Evolutionary conservation across 2,329 filamentous ascomycete species (phyloP).

Genomic region (Huntiella moniliformis): DNA sequence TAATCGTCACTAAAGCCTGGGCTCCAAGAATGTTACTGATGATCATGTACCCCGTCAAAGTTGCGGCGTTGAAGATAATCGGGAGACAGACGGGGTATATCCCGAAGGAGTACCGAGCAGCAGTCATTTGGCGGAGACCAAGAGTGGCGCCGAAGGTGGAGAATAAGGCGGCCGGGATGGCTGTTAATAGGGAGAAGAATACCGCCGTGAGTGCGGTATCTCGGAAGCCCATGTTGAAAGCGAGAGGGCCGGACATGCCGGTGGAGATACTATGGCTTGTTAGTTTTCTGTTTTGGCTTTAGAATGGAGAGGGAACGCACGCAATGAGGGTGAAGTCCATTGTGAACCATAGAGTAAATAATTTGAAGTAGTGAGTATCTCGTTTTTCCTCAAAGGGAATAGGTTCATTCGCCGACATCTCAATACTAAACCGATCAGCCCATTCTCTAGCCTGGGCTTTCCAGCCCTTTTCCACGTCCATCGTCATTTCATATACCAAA

Average conservation of each 20-base stretch:
- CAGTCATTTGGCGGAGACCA: conserved; percentile 29
- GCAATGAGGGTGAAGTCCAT: conserved; percentile 18
- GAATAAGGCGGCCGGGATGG: conserved; percentile 22
- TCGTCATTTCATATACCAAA: no score
- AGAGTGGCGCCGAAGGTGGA: conserved; percentile 25
- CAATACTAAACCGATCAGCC: conserved; percentile 12
- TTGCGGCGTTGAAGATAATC: conserved; percentile 26
- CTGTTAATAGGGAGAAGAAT: conserved; percentile 27
- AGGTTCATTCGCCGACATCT: conserved; percentile 17
- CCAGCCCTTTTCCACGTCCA: background rate
- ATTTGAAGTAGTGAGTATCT: conserved; percentile 17
- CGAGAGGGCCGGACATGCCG: conserved; percentile 27
- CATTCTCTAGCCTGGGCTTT: background rate
- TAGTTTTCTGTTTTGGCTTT: background rate
- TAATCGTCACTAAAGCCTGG: conserved; percentile 22
- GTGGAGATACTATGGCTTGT: conserved; percentile 19
- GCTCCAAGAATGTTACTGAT: conserved; percentile 30
- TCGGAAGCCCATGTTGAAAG: conserved; percentile 23
- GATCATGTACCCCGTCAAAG: conserved; percentile 28
- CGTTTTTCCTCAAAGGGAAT: conserved; percentile 17
- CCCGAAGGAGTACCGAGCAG: conserved; percentile 21
- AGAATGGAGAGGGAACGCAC: conserved; percentile 13
- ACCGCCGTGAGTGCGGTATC: conserved; percentile 26
- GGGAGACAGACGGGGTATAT: conserved; percentile 14
- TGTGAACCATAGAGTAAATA: conserved; percentile 18